Percentiles rank a stretch among this genome's conserved stretches.
phyloP scores from a whole-genome alignment of 202 grass and related monocot genomes.

The Carex arenaria region DNA sequence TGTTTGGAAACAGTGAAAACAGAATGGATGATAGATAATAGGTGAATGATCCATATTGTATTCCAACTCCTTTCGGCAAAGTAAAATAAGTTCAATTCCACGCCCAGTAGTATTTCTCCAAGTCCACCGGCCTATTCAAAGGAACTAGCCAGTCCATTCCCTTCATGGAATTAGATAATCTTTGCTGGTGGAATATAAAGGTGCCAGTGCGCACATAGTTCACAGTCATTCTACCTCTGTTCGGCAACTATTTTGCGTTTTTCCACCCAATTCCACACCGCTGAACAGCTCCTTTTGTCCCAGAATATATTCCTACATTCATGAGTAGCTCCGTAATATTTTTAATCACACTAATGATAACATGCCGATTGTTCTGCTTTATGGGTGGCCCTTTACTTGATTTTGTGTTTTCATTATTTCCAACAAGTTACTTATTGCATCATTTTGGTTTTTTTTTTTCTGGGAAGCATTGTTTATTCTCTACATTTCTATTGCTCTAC shows the following conservation, averaged over 20 bases:
- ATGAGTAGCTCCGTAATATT: neutral
- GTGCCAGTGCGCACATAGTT: neutral
- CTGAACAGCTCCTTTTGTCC: neutral
- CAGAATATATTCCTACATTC: neutral
- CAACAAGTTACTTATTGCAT: neutral
- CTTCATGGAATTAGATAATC: neutral
- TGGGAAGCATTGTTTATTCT: neutral
- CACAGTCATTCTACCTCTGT: neutral
- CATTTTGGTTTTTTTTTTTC: neutral
- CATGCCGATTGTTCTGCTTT: neutral
- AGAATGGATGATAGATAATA: neutral
- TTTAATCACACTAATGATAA: neutral
- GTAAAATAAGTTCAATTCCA: neutral
- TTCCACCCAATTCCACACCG: neutral
- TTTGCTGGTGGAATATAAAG: neutral
- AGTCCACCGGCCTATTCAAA: neutral
- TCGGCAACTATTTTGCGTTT: neutral
- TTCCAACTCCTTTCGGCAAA: neutral
- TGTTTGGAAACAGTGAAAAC: neutral
- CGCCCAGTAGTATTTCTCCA: neutral
- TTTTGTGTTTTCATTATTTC: neutral
- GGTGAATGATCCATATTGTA: neutral
- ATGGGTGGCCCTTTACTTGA: neutral
- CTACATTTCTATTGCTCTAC: neutral
- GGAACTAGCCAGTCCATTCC: neutral